Evolutionary conservation across 768 basidiomycete genomes (phyloP), one percentile per base, ranked within the genome.

Genomic region (Lepiota subincarnata): DNA sequence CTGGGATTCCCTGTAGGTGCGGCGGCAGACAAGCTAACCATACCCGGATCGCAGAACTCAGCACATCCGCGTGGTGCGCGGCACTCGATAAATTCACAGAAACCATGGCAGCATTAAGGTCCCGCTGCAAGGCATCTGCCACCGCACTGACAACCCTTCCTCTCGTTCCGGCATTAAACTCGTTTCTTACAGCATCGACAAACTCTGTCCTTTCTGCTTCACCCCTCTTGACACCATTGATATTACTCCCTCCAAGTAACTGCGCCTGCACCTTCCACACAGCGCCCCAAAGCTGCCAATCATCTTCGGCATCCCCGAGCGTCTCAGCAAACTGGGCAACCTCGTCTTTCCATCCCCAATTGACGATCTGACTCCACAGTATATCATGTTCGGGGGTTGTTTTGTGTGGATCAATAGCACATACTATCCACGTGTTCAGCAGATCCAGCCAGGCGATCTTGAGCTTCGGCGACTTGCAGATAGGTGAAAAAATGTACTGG

Each of bases 301-400:
- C 66, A 28, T 60, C 59, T 12, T 68, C 64, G 6, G 61, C 60
- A 10, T 55, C 59, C 8, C 65, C 64, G 10, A 86, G 45, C 39
- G 63, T 59, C 2, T 61, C 59, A 51, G 70, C 63, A 53, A 78
- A 55, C 43, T 69, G 70, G n/a, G 78, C 62, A 6, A 84, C 60
- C 26, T 87, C 83, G 0, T 75, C 73, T 14, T 71, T 75, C 89
- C 92, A 96, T 0, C 76, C 82, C 83, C 87, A 89, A 2, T 81
- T 84, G n/a, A 74, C 69, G 8, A 96, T 73, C 62, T 93, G 91
- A 51, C 86, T 90, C 95, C 96, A 98, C 7, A 88, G 69, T 45
- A 98, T 83, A 49, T 90, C 92, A 67, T 98, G 96, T 6, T 75
- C 76, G 0, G 92, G 92, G 2, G 84, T 87, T 6, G 92, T 95